Base-by-base conservation (phyloP, 2,329 filamentous ascomycete genomes). In the Phaeosphaeriaceae sp. region DNA sequence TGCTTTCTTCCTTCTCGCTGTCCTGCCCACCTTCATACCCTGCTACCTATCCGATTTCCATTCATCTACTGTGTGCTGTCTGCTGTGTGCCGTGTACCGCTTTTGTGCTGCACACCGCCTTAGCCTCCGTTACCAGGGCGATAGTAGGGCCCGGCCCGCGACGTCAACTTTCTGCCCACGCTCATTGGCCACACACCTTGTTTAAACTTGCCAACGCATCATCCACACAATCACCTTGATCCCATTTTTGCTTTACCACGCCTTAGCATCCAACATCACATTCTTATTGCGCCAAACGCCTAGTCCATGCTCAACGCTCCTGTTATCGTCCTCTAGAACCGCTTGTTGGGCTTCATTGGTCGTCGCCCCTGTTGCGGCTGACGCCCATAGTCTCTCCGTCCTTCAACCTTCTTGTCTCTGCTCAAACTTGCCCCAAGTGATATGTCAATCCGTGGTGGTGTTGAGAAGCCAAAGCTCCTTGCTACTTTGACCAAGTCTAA, bases 401-500 rank as follows among this genome's bases (percentile, higher is more conserved):
- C 84, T 41, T 83, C 81, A 52, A 82, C 72, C 36, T 76, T 80
- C 76, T 89, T 89, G 77, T 89, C 89, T 59, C 86, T 80, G 65
- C 84, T 82, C 85, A 94, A 83, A 68, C 90, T 89, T 4, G 89
- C 85, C 0, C 89, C 89, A 11, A 95, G 77, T 39, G 84, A 85
- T 61, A 95, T 87, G 69, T 95, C 90, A 30, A 95, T 86, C 46
- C 89, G 80, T 3, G 91, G 90, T 15, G 91, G 89, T 0, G 85
- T 84, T 4, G 80, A 75, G 73, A 96, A 95, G 0, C 90, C 90
- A 68, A 94, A 95, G 58, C 86, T 84, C 80, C 91, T 93, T 42
- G 89, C 89, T 3, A 95, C 87, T 76, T 92, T 93, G 64, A 87
- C 85, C 15, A 95, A 79, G 69, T 95, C 90, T 11, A 94, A 79